Conservation (phyloP, 371 early-diverging fungal genomes). For the Syncephalis fuscata region DNA sequence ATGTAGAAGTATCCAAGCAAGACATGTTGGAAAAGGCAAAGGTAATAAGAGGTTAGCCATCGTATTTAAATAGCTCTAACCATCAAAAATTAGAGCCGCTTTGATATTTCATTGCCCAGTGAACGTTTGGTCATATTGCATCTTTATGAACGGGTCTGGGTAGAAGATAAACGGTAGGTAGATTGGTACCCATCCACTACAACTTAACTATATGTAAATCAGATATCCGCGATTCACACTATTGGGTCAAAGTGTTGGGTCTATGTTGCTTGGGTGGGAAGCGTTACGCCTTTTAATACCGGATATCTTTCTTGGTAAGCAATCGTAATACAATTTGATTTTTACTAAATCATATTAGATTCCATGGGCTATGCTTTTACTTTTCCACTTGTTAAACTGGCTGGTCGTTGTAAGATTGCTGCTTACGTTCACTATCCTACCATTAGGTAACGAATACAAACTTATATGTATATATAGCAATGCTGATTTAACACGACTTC, state of each 20-base stretch:
- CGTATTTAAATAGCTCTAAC: background rate
- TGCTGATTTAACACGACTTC: background rate
- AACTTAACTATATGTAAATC: background rate
- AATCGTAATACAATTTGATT: background rate
- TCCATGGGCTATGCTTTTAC: constrained; percentile 92
- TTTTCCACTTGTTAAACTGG: constrained; percentile 56
- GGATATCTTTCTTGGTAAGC: constrained; percentile 59
- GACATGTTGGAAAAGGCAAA: constrained; percentile 41
- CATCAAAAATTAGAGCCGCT: constrained; percentile 35
- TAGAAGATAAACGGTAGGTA: constrained; percentile 51
- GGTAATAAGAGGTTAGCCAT: constrained; percentile 19
- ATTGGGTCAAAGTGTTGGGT: constrained; percentile 72
- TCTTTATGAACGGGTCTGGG: constrained; percentile 36
- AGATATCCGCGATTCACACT: constrained; percentile 73
- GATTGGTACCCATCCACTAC: too few species aligned
- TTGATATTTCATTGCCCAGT: constrained; percentile 45
- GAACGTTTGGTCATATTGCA: constrained; percentile 36
- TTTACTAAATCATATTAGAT: constrained; percentile 23
- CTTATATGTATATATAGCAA: too few species aligned
- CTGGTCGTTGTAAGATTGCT: constrained; percentile 45
- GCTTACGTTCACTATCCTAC: constrained; percentile 94
- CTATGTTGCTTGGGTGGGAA: constrained; percentile 56
- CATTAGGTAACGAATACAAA: constrained; percentile 51
- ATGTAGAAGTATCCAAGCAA: constrained; percentile 24
- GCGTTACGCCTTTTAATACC: constrained; percentile 51